Evolutionary conservation across 805 yeast genomes (phyloP), one percentile per base, ranked within the genome.

Genomic region (Naumovozyma dairenensis): DNA sequence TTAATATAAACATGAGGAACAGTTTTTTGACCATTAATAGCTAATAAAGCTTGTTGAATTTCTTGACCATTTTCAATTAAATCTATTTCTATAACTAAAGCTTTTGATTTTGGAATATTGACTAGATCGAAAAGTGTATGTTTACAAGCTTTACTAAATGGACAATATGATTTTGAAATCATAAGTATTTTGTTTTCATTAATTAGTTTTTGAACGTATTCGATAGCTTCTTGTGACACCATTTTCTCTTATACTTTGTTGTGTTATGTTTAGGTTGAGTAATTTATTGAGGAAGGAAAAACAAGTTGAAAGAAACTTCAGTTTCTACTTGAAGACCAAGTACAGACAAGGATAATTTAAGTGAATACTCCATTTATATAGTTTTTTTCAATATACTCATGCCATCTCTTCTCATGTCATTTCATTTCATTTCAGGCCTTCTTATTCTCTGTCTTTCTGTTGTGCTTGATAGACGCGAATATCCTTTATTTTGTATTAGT

Each of bases 1-100:
- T 69, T 77, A 55, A 89, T 84, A 65, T 80, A 89, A 49, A 89
- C 71, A 58, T 80, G 83, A 43, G 98, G 98, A 43, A 89, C 96
- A 30, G 96, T 85, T 45, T 76, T 71, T 68, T 87, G 96, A 38
- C 93, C 92, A 28, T 94, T 83, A 39, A 85, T 58, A 55, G 78
- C 73, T 33, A 57, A 58, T 42, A 89, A 67, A 44, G 92, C 93
- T 29, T 65, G 77, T 65, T 86, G 96, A 46, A 86, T 72, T 25
- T 77, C 85, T 30, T 63, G 62, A 35, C 96, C 96, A 38, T 84
- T 87, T n/a, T 62, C 69, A 35, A 63, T 63, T 66, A 73, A 40
- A 60, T 66, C 53, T 49, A 62, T 41, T 48, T 65, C 66, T 54
- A 66, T 63, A 37, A 60, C 57, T 41, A 41, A 40, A 15, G 59